phyloP scores from a whole-genome alignment of 192 early-diverging fungal genomes.

The Backusella tarrabulga region DNA sequence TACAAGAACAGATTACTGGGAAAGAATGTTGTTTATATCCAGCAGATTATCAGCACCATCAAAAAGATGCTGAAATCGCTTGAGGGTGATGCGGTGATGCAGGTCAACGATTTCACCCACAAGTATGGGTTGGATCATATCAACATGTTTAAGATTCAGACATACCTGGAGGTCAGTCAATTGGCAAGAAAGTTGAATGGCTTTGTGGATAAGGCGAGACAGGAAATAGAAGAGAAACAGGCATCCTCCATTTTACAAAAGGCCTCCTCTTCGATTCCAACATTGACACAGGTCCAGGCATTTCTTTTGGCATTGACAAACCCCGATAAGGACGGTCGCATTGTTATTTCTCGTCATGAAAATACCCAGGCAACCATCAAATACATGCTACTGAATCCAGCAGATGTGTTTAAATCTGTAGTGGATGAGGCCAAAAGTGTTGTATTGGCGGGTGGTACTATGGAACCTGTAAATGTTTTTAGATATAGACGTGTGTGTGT shows the following conservation, averaged over 20 bases:
- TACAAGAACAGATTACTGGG: slow-evolving; percentile 72
- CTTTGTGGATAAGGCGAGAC: slow-evolving; percentile 43
- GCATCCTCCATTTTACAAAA: not conserved
- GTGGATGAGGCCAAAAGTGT: slow-evolving; percentile 80
- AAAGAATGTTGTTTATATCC: slow-evolving; percentile 73
- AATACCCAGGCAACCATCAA: slow-evolving; percentile 45
- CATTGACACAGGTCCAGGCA: slow-evolving; percentile 45
- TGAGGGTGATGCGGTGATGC: slow-evolving; percentile 37
- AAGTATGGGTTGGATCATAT: slow-evolving; percentile 70
- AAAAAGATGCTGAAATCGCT: slow-evolving; percentile 43
- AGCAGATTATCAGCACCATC: slow-evolving; percentile 66
- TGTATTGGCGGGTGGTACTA: slow-evolving; percentile 90
- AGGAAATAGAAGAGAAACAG: slow-evolving; percentile 7
- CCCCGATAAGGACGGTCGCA: slow-evolving; percentile 69
- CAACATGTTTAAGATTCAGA: slow-evolving; percentile 76
- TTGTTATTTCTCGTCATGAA: slow-evolving; percentile 43
- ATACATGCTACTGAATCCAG: slow-evolving; percentile 86
- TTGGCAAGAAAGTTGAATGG: slow-evolving; percentile 67
- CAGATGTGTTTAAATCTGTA: slow-evolving; percentile 73
- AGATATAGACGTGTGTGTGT: too few relatives aligned
- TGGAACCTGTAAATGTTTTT: slow-evolving; percentile 71
- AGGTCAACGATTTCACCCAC: slow-evolving; percentile 71
- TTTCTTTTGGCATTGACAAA: slow-evolving; percentile 59
- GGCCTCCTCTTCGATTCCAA: slow-evolving; percentile 31
- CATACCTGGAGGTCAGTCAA: slow-evolving; percentile 66